Evolutionary conservation across 2,329 filamentous ascomycete species (phyloP), one percentile per base, ranked within the genome.

Genomic region (Neonectria faginata): DNA sequence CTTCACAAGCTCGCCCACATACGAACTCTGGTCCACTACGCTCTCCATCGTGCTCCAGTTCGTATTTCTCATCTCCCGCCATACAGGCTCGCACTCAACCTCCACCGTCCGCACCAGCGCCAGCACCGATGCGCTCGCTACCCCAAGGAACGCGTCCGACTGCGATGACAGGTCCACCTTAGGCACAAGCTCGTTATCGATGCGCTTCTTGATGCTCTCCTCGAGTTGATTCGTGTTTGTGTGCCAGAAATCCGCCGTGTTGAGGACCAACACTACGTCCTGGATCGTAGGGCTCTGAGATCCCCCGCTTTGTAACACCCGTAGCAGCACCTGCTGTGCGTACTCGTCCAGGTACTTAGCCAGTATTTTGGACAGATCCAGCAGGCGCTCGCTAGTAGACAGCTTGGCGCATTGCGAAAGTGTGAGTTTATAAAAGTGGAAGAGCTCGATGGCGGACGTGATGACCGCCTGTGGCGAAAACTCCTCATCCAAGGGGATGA

Each of bases 161-260:
- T 98, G 96, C 25, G 91, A 95, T 58, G 97, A 94, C 20, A 99
- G 82, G 77, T 98, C 95, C 7, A 99, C 91, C 67, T 88, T 89
- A 31, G 88, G 81, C 16, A 88, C 88, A 39, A 97, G 83, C 2
- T 94, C 92, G 50, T 88, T 84, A 68, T 98, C 96, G 67, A 99
- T 94, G 10, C 94, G 89, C 72, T 92, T 91, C 80, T 93, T 95
- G 79, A 99, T 94, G 78, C 92, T 97, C 73, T 98, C 94, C 77
- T 98, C 95, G 1, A 99, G 85, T 76, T 98, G 95, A 52, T 90
- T 94, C 53, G 94, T 96, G 31, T 97, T 98, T 27, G 89, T 89
- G 75, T 97, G 95, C 87, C 96, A 99, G 78, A 98, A 99, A 75
- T 99, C 96, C 0, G 96, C 95, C 1, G 96, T 98, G 76, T 99